Evolutionary conservation across 306 rosid genomes (phyloP), one percentile per base, ranked within the genome.

Genomic region (Glycine tomentella): DNA sequence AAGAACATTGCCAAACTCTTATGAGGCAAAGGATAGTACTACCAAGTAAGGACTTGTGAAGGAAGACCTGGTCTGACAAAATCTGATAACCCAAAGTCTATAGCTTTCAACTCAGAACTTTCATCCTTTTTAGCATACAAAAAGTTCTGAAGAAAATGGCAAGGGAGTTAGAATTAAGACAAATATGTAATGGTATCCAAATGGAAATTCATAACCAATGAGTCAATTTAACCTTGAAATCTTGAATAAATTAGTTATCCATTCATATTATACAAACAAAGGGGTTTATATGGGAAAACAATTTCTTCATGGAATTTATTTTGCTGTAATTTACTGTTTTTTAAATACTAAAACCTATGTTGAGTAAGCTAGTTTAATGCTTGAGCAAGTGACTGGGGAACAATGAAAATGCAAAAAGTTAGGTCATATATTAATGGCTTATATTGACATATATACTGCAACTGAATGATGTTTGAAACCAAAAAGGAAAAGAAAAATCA

Each of bases 41-140:
- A 83, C 72, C 65, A 70, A 55, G 69, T 14, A 74, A 76, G 81
- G 80, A 73, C 13, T 34, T 7, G 34, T 72, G 64, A 82, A 84
- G 84, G 53, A 84, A 75, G 80, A 93, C 99, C 99, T 89, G 97
- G 97, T 86, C 91, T 93, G 74, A 94, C 96, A 77, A 90, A 96
- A 86, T 96, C 99, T 53, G 99, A 96, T 77, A 96, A 82, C 80
- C 99, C 99, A 77, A 96, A 96, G 87, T 96, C 99, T 44, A 96
- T 96, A 73, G 99, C 99, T 85, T 96, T 96, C 83, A 96, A 85
- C 87, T 86, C 84, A 2, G 98, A 92, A 57, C 82, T 89, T 89
- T 96, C 98, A 69, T 96, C 97, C 87, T 90, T 92, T 8, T 97
- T 82, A 56, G 89, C 63, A 80, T 93, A 96, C 89, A 96, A 83